Evolutionary conservation across 495 filamentous ascomycete species (phyloP), one percentile per base, ranked within the genome.

Genomic region (Annulohypoxylon nitens): DNA sequence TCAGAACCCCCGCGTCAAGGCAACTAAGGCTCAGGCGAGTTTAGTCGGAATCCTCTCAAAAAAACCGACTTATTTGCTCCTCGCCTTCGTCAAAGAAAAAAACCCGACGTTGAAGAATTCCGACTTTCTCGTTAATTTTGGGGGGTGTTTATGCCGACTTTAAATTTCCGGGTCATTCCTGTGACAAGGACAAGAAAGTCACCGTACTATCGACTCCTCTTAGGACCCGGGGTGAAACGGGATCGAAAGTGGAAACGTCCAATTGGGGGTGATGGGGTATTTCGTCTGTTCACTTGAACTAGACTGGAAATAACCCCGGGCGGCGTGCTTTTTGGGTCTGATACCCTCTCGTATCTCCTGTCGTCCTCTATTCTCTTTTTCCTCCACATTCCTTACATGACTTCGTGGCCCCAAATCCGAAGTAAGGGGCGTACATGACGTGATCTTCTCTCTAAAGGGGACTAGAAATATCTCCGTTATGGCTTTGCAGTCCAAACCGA

Each of bases 401-500:
- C 48, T 79, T 79, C 77, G 75, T 79, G 73, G 68, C 75, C 77
- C 77, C 39, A 60, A 47, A 47, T 75, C 73, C 64, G 64, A 37
- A 61, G 41, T 71, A 71, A 53, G 77, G 75, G 75, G 77, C 62
- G 61, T 79, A 79, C 77, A 79, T 78, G 76, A 78, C 70, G 68
- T 74, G 70, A 77, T 79, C 70, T 77, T 77, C 75, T 78, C 70
- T 79, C 70, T 79, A 77, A 74, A 77, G 72, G 72, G 72, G 64
- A 75, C 63, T 74, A 71, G 67, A 71, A 70, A 77, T 75, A 73
- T 75, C 68, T 76, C 77, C 75, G 73, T 74, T 66, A 57, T 76
- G 73, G 69, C 71, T 79, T 69, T 77, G 77, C 77, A 77, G 68
- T 74, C 77, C 74, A 79, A 79, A 77, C 73, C 75, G 77, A 76